These are phyloP conservation scores for Ogataea corticis DNA, from an alignment of 805 yeast genomes.

Conservation along the genomic window DNA sequence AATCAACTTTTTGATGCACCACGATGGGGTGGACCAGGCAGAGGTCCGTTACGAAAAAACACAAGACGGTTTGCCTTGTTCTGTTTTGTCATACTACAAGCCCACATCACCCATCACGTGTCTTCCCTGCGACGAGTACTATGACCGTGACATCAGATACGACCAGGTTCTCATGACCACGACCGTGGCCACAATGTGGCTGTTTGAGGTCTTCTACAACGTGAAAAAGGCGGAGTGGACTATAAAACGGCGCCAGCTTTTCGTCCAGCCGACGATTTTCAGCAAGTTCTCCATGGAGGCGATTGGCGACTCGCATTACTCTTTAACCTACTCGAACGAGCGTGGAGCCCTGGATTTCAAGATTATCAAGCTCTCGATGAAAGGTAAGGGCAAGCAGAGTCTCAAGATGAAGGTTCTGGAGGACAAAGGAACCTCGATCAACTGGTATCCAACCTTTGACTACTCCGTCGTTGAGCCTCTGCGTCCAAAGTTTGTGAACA, in stretches of 20 bases:
- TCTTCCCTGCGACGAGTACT: slow-evolving; percentile 18
- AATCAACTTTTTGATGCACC: slow-evolving; percentile 26
- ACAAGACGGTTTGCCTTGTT: slow-evolving; percentile 1
- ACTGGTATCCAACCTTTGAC: slow-evolving; percentile 32
- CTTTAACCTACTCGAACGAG: slow-evolving; percentile 27
- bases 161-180: slow-evolving; percentile 34
- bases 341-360: slow-evolving; percentile 28
- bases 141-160: slow-evolving; percentile 13
- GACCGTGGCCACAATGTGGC: slow-evolving; percentile 21
- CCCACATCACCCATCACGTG: slow-evolving; percentile 24
- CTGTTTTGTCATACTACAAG: slow-evolving; percentile 26
- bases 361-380: slow-evolving; percentile 14
- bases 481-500: slow-evolving; percentile 18
- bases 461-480: slow-evolving; percentile 21
- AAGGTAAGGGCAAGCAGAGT: slow-evolving; percentile 13
- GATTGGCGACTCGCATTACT: slow-evolving; percentile 12
- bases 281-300: slow-evolving; percentile 29
- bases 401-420: slow-evolving; percentile 22
- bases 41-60: slow-evolving; percentile 15
- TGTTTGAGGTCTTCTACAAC: slow-evolving; percentile 29
- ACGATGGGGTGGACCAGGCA: slow-evolving; percentile 29
- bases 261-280: slow-evolving; percentile 23
- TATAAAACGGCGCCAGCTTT: slow-evolving; percentile 20
- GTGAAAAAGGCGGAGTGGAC: slow-evolving; percentile 18
- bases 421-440: slow-evolving; percentile 19